Evolutionary conservation across 768 basidiomycete species (phyloP).

Genomic region (Boletus rex-veris): DNA sequence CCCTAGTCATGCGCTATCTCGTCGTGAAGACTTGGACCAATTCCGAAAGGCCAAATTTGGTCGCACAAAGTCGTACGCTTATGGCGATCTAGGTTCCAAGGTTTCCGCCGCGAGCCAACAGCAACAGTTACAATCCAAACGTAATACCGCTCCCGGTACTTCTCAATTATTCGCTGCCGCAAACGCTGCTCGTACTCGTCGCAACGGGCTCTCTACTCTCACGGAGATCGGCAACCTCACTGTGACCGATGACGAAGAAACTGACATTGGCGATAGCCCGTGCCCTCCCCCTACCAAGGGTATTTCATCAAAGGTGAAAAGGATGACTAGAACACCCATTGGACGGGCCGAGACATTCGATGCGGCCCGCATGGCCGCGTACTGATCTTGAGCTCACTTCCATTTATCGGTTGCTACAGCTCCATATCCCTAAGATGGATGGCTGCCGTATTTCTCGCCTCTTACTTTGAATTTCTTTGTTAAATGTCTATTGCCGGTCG

Average conservation of each 20-base stretch:
- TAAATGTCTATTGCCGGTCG: constrained; percentile 4
- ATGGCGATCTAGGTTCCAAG: constrained; percentile 67
- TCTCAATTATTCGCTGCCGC: constrained; percentile 65
- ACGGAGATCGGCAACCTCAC: constrained; percentile 63
- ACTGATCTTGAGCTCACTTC: constrained; percentile 31
- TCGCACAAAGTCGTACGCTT: constrained; percentile 88
- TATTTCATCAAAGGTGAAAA: constrained; percentile 54
- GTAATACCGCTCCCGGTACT: constrained; percentile 63
- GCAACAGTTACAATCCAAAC: constrained; percentile 47
- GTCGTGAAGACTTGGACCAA: constrained; percentile 84
- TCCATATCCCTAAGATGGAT: not conserved
- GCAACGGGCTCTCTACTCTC: constrained; percentile 60
- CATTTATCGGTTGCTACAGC: not conserved
- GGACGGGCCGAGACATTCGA: constrained; percentile 68
- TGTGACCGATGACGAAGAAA: constrained; percentile 70
- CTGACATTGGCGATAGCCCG: constrained; percentile 80
- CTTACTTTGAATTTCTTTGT: constrained; percentile 7
- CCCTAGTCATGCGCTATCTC: constrained; percentile 73
- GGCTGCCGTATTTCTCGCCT: not conserved
- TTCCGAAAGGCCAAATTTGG: constrained; percentile 88
- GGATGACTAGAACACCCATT: constrained; percentile 46
- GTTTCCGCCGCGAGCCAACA: constrained; percentile 34
- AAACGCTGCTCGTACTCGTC: constrained; percentile 62
- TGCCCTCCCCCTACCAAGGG: constrained; percentile 76
- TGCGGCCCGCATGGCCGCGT: constrained; percentile 50